Base-by-base conservation (phyloP, 2,329 filamentous ascomycete genomes). In the Verticillium albo-atrum region DNA sequence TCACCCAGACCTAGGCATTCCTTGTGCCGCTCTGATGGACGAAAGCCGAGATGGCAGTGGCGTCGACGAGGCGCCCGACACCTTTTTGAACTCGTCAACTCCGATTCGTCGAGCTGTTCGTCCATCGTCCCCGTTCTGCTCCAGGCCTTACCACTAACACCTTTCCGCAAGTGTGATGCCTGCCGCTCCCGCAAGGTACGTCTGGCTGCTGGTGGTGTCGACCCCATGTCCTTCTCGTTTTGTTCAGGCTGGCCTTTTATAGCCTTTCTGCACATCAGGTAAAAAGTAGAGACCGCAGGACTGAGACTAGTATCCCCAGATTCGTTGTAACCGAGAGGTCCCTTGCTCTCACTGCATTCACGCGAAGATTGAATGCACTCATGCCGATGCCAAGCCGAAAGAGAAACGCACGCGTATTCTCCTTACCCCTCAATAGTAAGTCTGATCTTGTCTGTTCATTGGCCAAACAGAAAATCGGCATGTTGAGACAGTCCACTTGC, bases 361-460 rank as follows among this genome's bases (percentile, higher is more conserved):
- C 54, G 71, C 72, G 60, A 73, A 73, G 62, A 73, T 75, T 20
- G 66, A 70, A n/a, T 75, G 73, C 50, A 72, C 68, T 23, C 71
- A 75, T 53, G 64, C 66, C 7, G 70, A 70, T 42, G 60, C 63
- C 52, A 68, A 66, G 17, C 70, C 71, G 35, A 73, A 70, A 26
- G 73, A 75, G 62, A 74, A 74, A 60, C 68, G 73, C 47, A 70
- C 72, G 3, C 67, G 73, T 20, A 72, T 75, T 30, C 70, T 75
- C 28, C 60, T 75, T 37, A 74, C 71, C 54, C 68, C 72, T 50
- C 72, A 75, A 61, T 75, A 75, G 73, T 75, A 64, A 64, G 73
- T 57, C 28, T n/a, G n/a, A 32, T 14, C 54, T 12, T 26, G 9
- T 26, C 23, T n/a, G n/a, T 37, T 37, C 12, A n/a, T 37, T 15